Evolutionary conservation across 139 green algal species (phyloP).

Genomic region (Pleodorina starrii): DNA sequence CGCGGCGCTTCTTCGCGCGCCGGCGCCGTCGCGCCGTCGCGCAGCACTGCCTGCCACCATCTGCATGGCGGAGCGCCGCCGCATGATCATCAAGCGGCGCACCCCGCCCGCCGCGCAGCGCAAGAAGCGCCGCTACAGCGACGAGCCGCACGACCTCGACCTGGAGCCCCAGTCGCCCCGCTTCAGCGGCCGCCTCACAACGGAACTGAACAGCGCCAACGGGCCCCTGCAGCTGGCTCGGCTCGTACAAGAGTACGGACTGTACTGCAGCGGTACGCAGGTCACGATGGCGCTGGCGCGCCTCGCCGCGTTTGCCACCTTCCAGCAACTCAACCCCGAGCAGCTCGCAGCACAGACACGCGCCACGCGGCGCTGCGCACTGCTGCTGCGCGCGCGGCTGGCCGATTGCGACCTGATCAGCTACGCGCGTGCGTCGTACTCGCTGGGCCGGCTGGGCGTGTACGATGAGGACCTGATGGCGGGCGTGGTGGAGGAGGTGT

Average conservation of each 20-base stretch:
- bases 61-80: not conserved
- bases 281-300: not conserved
- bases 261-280: slow-evolving; percentile 6
- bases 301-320: slow-evolving; percentile 20
- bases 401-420: not conserved
- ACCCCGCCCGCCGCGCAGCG: not conserved
- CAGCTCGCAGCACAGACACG: not conserved
- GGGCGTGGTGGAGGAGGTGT: not conserved
- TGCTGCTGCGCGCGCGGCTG: not conserved
- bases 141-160: not conserved
- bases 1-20: too few species aligned
- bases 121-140: slow-evolving; percentile 11
- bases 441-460: slow-evolving; percentile 33
- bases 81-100: slow-evolving; percentile 23
- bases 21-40: too few species aligned
- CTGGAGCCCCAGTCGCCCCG: not conserved
- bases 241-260: not conserved
- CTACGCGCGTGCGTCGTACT: not conserved
- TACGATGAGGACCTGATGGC: slow-evolving; percentile 1
- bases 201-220: slow-evolving; percentile 4
- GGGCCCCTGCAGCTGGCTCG: slow-evolving; percentile 28
- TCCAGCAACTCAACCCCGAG: not conserved
- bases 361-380: not conserved
- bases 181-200: slow-evolving; percentile 24
- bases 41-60: not conserved